Conservation (phyloP, 2,329 filamentous ascomycete species). For the Monosporascus cannonballus region DNA sequence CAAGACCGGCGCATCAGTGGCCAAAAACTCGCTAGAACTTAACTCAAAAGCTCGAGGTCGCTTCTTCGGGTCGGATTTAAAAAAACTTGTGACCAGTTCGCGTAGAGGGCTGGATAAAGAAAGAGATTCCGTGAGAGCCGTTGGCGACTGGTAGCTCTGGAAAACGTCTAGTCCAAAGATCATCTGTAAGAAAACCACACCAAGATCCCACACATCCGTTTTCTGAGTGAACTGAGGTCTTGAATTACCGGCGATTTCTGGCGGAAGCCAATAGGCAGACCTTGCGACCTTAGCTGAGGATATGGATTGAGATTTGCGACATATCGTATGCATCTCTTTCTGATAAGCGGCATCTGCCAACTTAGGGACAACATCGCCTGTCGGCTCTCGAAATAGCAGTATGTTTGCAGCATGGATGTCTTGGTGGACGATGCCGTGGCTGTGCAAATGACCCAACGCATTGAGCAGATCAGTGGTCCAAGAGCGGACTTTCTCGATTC, state of each 20-base stretch:
- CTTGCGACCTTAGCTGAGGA: conserved; percentile 55
- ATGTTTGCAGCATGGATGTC: conserved; percentile 77
- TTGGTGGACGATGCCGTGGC: conserved; percentile 76
- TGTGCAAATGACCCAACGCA: conserved; percentile 80
- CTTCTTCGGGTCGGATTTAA: conserved; percentile 78
- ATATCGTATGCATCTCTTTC: conserved; percentile 57
- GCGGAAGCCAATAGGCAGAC: conserved; percentile 77
- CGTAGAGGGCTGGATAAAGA: conserved; percentile 68
- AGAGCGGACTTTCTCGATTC: conserved; percentile 69
- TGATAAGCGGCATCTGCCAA: conserved; percentile 71
- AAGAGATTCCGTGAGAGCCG: conserved; percentile 63
- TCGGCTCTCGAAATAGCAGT: conserved; percentile 63
- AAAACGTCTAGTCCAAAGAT: conserved; percentile 76
- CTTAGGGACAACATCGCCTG: conserved; percentile 66
- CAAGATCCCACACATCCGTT: conserved; percentile 92
- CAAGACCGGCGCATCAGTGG: conserved; percentile 57
- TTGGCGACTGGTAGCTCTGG: conserved; percentile 73
- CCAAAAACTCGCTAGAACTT: conserved; percentile 58
- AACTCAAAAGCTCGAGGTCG: conserved; percentile 75
- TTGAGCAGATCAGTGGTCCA: conserved; percentile 93
- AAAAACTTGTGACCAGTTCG: conserved; percentile 77
- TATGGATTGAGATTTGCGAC: conserved; percentile 44
- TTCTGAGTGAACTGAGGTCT: conserved; percentile 65
- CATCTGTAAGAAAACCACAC: conserved; percentile 89
- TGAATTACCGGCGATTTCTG: conserved; percentile 62